Base-by-base conservation (phyloP, 306 rosid species). In the Castanospermum australe region DNA sequence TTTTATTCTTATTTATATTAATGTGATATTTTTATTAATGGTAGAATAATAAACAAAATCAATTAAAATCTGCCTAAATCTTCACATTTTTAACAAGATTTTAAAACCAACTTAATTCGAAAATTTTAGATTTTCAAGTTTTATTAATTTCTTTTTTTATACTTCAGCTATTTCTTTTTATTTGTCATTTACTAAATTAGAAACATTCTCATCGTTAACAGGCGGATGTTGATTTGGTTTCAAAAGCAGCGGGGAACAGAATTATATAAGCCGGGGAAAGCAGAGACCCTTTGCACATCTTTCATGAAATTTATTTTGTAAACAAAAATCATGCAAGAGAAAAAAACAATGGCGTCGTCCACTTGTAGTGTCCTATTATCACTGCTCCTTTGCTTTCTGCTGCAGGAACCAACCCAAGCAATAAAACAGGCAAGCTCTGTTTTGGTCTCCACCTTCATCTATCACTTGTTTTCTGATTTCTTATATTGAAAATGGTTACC, bases 361-460 rank as follows among this genome's bases (percentile, higher is more conserved):
- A 18, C 24, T 38, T 22, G 25, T 81, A 71, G 47, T 25, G 15
- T 73, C 24, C 30, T 88, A 35, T 13, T 69, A 5, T 63, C 84
- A 6, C 13, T 88, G 74, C 25, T 89, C 47, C 10, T 90, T 21
- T 72, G 72, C 56, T 36, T 66, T 73, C 35, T 89, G 28, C 57
- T 82, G 30, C 88, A 75, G 8, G 12, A 70, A 8, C 83, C 81
- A 1, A 24, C 77, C 1, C 45, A 68, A 36, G 92, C 89, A 50
- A 30, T 41, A 20, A 85, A 88, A 77, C 80, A 86, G 87, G 96
- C 47, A 76, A 65, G 77, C 24, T 57, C 44, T 41, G 24, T 17
- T 30, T 52, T 15, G 22, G 9, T n/a, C 54, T 59, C 56, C 35
- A 55, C 5, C 33, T 45, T 38, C 33, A 18, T 32, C 22, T 18